Evolutionary conservation across 1,139 yeast genomes (phyloP), one percentile per base, ranked within the genome.

Genomic region (Scheffersomyces quercinus): DNA sequence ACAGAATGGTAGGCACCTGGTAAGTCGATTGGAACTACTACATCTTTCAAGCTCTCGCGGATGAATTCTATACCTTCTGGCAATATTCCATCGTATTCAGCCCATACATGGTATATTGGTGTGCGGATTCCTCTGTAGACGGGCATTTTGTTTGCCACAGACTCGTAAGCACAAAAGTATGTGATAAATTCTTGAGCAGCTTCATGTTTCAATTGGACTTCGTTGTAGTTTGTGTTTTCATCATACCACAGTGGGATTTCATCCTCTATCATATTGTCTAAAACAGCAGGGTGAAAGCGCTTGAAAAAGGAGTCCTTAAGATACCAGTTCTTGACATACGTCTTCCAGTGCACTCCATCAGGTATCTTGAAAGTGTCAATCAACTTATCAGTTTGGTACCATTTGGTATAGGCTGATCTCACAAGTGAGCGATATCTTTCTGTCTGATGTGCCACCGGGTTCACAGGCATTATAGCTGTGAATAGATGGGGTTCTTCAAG

Each of bases 51-150:
- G 2, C 53, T 39, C 7, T 49, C 43, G 41, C 70, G 59, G 41
- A 73, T 55, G 47, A 54, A 68, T 3, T 58, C 64, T n/a, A 61
- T 62, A 16, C 69, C 53, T 26, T 62, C 65, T 2, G 67, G 68
- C 2, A 82, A 80, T 50, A 76, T 77, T 87, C 87, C 83, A 3
- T 55, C 68, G 1, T 81, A 82, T 7, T 61, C 62, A 12, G 58
- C 63, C 0, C 86, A 89, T 2, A 82, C 68, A 52, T 73, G 79
- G 38, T 75, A 67, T 28, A 76, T 75, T 1, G 81, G 85, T 13
- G 69, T 64, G 39, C 64, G 67, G 28, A 79, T 62, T 35, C 57
- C 53, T 12, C 63, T 62, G 36, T 79, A 58, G 24, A 66, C 54
- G 5, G 55, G 55, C 62, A 67, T 65, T 12, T 70, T 64, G 47